Evolutionary conservation across 768 basidiomycete species (phyloP), one percentile per base, ranked within the genome.

Genomic region (Panaeolus papilionaceus): DNA sequence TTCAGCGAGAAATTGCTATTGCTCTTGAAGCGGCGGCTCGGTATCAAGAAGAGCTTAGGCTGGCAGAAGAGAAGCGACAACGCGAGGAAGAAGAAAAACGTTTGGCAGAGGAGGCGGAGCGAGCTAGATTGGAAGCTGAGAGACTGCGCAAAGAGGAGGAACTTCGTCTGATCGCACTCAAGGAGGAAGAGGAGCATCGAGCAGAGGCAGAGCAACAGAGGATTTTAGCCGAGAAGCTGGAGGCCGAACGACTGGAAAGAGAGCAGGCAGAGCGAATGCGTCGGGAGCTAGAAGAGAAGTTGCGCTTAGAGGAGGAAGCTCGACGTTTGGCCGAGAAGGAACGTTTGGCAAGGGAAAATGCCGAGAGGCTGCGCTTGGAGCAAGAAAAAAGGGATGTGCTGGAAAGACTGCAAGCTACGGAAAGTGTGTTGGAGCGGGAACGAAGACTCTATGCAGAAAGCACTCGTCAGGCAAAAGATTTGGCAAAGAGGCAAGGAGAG

Each of bases 11-110:
- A 61, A 73, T 88, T 54, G 67, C 76, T 28, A 81, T 83, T 38
- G 81, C 84, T 2, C 78, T 81, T 64, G 78, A 75, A n/a, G 73
- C 74, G 2, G 88, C 87, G 65, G 75, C 75, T 3, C 70, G 78
- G 61, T 80, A 84, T 62, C 73, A 82, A 33, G 81, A 85, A 54
- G 77, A 79, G 6, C 69, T 81, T 26, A 77, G 77, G 40, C 70
- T 77, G 40, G 75, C 74, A 16, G 79, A 81, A 61, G 76, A 81
- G 66, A 77, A 75, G 49, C 74, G 70, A 65, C 75, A 75, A 63
- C 77, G 72, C 61, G 79, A 75, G 51, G 80, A 83, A 67, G 71
- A 76, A 65, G 80, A 79, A 44, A 79, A 79, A 4, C 66, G 79
- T 14, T 77, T 77, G 63, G 77, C 73, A 37, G 79, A 81, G 73